Percentiles rank a stretch among this genome's conserved stretches.
phyloP scores from a whole-genome alignment of 192 early-diverging fungal species.

The Hyaloraphidium curvatum region DNA sequence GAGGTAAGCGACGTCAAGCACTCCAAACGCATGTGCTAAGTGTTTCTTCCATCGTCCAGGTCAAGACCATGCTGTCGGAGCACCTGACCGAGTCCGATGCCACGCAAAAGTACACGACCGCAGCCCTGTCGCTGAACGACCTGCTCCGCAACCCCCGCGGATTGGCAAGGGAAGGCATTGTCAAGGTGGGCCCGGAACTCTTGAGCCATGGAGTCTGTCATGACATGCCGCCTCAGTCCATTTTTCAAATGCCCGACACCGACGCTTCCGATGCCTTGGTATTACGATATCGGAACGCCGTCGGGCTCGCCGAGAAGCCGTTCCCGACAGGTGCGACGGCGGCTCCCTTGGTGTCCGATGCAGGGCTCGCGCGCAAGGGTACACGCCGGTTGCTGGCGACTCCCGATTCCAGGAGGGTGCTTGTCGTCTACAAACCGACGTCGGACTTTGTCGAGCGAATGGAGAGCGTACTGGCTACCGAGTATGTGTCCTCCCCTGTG shows the following conservation, averaged over 20 bases:
- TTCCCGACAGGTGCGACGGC: too few relatives aligned
- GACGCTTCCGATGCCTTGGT: neutral
- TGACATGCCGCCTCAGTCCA: conserved; percentile 5
- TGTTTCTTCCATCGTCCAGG: conserved; percentile 6
- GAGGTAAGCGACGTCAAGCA: conserved; percentile 7
- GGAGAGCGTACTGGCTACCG: conserved; percentile 25
- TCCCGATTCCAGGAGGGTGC: conserved; percentile 46
- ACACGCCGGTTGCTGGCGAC: conserved; percentile 44
- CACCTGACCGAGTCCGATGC: conserved; percentile 19
- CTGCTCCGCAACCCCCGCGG: conserved; percentile 19
- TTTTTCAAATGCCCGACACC: neutral
- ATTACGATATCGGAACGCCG: neutral
- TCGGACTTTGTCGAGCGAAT: conserved; percentile 34
- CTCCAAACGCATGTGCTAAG: too few relatives aligned
- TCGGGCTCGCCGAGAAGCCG: conserved; percentile 10
- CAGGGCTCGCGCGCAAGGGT: conserved; percentile 26
- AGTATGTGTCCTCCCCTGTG: conserved; percentile 13
- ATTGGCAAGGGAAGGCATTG: conserved; percentile 7
- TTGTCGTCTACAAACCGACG: conserved; percentile 48
- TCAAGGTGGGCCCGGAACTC: conserved; percentile 6
- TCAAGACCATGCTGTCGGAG: conserved; percentile 32
- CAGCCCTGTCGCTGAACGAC: conserved; percentile 21
- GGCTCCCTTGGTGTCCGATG: too few relatives aligned
- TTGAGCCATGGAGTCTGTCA: conserved; percentile 6
- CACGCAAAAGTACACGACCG: conserved; percentile 8